phyloP scores from a whole-genome alignment of 2,329 filamentous ascomycete species.

The Cladosporium sp. region DNA sequence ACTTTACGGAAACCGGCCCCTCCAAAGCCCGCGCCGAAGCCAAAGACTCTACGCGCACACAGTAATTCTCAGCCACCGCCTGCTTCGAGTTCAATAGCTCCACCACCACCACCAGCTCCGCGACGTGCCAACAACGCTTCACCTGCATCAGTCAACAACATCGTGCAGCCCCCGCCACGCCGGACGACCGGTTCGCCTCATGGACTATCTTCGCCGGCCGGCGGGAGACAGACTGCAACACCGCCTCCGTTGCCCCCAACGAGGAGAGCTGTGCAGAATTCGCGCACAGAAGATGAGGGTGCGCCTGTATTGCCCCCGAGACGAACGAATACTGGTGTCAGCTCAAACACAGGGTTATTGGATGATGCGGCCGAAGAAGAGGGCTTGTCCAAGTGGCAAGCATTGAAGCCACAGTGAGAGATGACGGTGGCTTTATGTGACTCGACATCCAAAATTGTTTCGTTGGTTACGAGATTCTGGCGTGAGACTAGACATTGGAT shows the following conservation, averaged over 20 bases:
- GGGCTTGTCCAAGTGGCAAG: constrained; percentile 4
- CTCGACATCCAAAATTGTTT: background rate
- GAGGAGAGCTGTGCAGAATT: background rate
- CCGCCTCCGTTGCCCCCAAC: background rate
- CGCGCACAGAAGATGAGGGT: background rate
- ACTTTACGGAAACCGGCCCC: constrained; percentile 38
- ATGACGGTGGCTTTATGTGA: background rate
- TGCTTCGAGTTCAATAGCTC: constrained; percentile 12
- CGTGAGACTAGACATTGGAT: background rate
- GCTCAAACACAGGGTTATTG: background rate
- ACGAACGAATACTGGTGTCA: background rate
- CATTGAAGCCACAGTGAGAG: background rate
- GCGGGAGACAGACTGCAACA: background rate
- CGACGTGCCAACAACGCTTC: constrained; percentile 21
- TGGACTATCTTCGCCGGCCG: background rate
- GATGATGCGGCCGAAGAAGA: background rate
- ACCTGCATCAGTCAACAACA: constrained; percentile 6
- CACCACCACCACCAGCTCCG: constrained; percentile 27
- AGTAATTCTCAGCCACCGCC: constrained; percentile 25
- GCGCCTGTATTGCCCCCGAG: background rate
- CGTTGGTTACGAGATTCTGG: background rate
- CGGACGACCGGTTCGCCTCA: constrained; percentile 3
- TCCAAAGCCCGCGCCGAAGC: constrained; percentile 37
- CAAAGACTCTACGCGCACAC: constrained; percentile 32
- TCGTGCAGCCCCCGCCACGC: constrained; percentile 23